Conservation (phyloP, 1,139 yeast genomes). For the Debaryomyces coudertii region DNA sequence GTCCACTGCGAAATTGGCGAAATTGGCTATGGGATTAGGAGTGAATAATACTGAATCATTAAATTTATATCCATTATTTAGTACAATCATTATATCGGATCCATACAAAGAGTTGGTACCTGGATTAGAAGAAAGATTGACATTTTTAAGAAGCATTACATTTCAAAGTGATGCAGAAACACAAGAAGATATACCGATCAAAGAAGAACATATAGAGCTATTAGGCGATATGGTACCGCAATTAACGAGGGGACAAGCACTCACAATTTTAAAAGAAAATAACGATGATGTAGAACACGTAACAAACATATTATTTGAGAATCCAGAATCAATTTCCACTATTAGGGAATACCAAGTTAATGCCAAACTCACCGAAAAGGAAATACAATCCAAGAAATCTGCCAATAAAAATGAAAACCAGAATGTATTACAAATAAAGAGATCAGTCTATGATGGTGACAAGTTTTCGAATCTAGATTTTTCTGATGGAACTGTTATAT, state of each 20-base stretch:
- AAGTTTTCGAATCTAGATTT: conserved; percentile 29
- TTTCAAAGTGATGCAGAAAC: conserved; percentile 13
- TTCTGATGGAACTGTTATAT: conserved; percentile 22
- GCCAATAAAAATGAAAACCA: conserved; percentile 6
- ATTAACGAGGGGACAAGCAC: conserved; percentile 47
- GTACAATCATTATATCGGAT: conserved; percentile 52
- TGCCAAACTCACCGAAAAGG: conserved; percentile 16
- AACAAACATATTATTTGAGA: conserved; percentile 64
- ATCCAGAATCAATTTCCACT: conserved; percentile 45
- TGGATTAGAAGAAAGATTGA: conserved; percentile 50
- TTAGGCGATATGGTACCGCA: conserved; percentile 65
- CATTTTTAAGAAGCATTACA: conserved; percentile 35
- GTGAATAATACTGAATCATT: conserved; percentile 45
- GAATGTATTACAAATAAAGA: conserved; percentile 7
- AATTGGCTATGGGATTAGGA: conserved; percentile 47
- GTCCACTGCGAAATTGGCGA: conserved; percentile 46
- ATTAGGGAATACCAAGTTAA: conserved; percentile 18
- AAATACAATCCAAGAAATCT: conserved; percentile 4
- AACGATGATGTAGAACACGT: conserved; percentile 59
- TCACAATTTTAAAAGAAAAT: conserved; percentile 48
- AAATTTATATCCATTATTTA: conserved; percentile 53
- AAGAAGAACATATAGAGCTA: conserved; percentile 43
- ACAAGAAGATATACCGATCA: conserved; percentile 21
- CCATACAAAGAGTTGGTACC: conserved; percentile 50
- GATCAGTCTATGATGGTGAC: conserved; percentile 35